A percentile compares a stretch with the other conserved stretches of the same genome.
These are phyloP conservation scores for Peniophora sp. DNA, from an alignment of 1,284 basidiomycete genomes.

Conservation along the genomic window DNA sequence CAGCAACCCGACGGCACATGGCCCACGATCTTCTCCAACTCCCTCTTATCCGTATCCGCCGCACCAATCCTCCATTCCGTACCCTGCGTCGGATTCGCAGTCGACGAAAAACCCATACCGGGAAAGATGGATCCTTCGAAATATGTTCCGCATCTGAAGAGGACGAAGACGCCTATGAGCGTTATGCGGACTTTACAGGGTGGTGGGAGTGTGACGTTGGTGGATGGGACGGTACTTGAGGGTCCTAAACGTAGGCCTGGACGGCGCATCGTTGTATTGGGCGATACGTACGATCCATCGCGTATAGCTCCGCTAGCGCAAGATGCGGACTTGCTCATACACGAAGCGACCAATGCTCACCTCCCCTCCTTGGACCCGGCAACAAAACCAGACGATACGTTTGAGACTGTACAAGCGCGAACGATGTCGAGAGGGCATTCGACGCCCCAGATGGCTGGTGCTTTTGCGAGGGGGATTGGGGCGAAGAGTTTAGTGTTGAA, in stretches of 20 bases:
- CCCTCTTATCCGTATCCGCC: slow-evolving; percentile 66
- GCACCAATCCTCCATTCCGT: slow-evolving; percentile 81
- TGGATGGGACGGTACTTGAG: slow-evolving; percentile 70
- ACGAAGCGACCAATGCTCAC: slow-evolving; percentile 90
- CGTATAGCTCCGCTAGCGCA: slow-evolving; percentile 48
- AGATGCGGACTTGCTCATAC: slow-evolving; percentile 63
- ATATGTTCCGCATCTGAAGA: slow-evolving; percentile 59
- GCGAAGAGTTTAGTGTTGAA: slow-evolving; percentile 73
- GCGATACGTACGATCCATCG: slow-evolving; percentile 77
- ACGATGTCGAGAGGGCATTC: slow-evolving; percentile 84
- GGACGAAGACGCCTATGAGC: slow-evolving; percentile 67
- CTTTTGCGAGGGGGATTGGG: slow-evolving; percentile 64
- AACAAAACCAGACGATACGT: slow-evolving; percentile 51
- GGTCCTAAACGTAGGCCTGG: slow-evolving; percentile 67
- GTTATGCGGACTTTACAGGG: slow-evolving; percentile 65
- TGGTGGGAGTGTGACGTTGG: slow-evolving; percentile 62
- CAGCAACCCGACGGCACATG: slow-evolving; percentile 60
- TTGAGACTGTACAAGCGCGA: slow-evolving; percentile 56
- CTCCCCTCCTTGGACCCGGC: slow-evolving; percentile 59
- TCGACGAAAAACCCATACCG: slow-evolving; percentile 69
- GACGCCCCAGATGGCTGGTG: slow-evolving; percentile 86
- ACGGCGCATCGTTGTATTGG: slow-evolving; percentile 71
- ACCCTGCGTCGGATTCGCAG: slow-evolving; percentile 78
- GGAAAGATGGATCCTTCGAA: slow-evolving; percentile 65
- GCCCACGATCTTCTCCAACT: slow-evolving; percentile 57